Evolutionary conservation across 2,329 filamentous ascomycete species (phyloP).

Genomic region (Cladosporium austrohemisphaericum): DNA sequence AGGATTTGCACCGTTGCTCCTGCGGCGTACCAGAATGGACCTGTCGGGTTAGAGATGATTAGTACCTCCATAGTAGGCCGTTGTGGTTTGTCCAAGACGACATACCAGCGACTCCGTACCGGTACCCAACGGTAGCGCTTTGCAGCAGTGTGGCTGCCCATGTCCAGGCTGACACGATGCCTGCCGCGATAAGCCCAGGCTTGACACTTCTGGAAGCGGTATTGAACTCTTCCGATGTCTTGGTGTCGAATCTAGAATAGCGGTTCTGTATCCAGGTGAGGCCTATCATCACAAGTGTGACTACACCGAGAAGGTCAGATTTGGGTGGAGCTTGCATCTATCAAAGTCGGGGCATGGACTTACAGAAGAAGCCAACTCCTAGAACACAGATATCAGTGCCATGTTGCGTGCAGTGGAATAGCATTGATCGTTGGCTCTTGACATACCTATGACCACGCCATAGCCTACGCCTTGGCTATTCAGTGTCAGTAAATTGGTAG

Average conservation of each 20-base stretch:
- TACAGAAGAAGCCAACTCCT: conserved; percentile 60
- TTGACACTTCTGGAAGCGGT: conserved; percentile 83
- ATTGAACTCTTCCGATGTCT: conserved; percentile 87
- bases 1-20: conserved; percentile 42
- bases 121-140: conserved; percentile 29
- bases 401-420: too few species aligned
- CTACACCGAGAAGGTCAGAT: too few species aligned
- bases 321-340: too few species aligned
- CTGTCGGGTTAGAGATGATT: too few species aligned
- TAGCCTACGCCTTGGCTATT: conserved; percentile 53
- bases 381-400: too few species aligned
- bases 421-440: too few species aligned
- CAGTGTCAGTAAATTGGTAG: neutral
- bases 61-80: too few species aligned
- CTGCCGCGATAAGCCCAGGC: conserved; percentile 76
- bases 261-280: conserved; percentile 26
- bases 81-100: neutral
- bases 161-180: conserved; percentile 85
- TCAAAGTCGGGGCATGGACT: too few species aligned
- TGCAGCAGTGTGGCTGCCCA: conserved; percentile 48
- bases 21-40: conserved; percentile 38
- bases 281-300: conserved; percentile 48
- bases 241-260: conserved; percentile 54
- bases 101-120: conserved; percentile 20
- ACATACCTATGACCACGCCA: conserved; percentile 63